Evolutionary conservation across 805 yeast genomes (phyloP).

Genomic region (Osmozyma mogii): DNA sequence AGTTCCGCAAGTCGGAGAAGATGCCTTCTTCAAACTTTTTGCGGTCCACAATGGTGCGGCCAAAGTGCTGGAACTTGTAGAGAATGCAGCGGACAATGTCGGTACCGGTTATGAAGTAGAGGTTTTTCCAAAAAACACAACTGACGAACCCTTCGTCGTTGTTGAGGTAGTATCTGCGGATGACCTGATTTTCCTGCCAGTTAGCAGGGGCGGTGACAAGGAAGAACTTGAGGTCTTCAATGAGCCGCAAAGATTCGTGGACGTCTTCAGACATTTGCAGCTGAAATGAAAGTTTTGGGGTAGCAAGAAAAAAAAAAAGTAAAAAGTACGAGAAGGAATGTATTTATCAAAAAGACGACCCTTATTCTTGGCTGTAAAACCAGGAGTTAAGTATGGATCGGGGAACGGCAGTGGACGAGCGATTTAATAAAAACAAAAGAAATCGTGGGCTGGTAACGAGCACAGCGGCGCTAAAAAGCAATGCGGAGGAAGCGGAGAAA

Average conservation of each 20-base stretch:
- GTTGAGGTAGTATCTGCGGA: constrained; percentile 76
- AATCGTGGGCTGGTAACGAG: too few species aligned
- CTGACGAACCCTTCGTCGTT: constrained; percentile 88
- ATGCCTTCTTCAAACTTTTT: constrained; percentile 97
- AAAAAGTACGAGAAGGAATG: not conserved
- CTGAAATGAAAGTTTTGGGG: too few species aligned
- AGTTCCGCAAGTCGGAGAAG: constrained; percentile 79
- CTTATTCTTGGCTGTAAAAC: too few species aligned
- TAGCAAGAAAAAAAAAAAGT: constrained; percentile 3
- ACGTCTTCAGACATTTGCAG: constrained; percentile 11
- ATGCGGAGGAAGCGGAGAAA: too few species aligned
- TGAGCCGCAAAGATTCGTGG: constrained; percentile 47
- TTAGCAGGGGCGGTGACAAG: constrained; percentile 90
- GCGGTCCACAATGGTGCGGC: constrained; percentile 73
- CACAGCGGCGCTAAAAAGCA: too few species aligned
- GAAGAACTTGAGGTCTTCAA: constrained; percentile 78
- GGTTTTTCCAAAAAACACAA: constrained; percentile 86
- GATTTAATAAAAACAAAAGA: too few species aligned
- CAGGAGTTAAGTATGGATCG: too few species aligned
- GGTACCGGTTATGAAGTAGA: constrained; percentile 89
- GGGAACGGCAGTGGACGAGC: too few species aligned
- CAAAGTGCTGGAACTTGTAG: constrained; percentile 83
- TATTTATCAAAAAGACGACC: too few species aligned
- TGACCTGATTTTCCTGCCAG: constrained; percentile 85
- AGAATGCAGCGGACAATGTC: constrained; percentile 91